Base-by-base conservation (phyloP, 1,284 basidiomycete species). In the Puccinia horiana region DNA sequence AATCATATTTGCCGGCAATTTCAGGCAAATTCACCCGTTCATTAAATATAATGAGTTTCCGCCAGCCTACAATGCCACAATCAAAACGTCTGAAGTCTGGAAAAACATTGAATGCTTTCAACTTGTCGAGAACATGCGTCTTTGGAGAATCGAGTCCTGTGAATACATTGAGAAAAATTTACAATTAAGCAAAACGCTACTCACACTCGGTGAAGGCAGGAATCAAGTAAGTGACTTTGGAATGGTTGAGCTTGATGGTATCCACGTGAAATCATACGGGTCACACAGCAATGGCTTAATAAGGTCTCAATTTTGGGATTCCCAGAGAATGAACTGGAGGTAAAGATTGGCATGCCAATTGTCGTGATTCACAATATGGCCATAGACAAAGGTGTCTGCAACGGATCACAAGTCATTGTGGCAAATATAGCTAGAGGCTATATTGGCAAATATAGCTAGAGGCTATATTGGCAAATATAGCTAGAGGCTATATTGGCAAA, bases 261-360 rank as follows among this genome's bases (percentile, higher is more conserved):
- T 52, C 44, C 9, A 47, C 44, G 44, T 47, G 20, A n/a, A 23
- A 58, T 58, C 9, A n/a, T 37, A 20, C 61, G 3, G 61, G 61
- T 9, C 6, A 32, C 6, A 12, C 14, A 29, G 9, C 40, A 26
- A 16, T 58, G 4, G 35, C 49, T 1, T 40, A 29, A 16, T 65
- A 37, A 47, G 47, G 8, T 52, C 2, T 5, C 3, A 8, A 6
- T 32, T 5, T 4, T 4, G 4, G 72, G 72, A 8, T 69, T 69
- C 29, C 63, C 63, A 2, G 26, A 35, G 9, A 42, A 69, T 54
- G 35, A 29, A 2, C 18, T 69, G 1, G 2, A 37, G 20, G 20
- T 78, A 5, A 78, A 78, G 29, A 52, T 44, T 16, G 61, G 61
- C 12, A 29, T 49, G n/a, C 37, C 47, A 9, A 26, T 78, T 32